Base-by-base conservation (phyloP, 1,139 yeast species). In the Fermentozyma sake region DNA sequence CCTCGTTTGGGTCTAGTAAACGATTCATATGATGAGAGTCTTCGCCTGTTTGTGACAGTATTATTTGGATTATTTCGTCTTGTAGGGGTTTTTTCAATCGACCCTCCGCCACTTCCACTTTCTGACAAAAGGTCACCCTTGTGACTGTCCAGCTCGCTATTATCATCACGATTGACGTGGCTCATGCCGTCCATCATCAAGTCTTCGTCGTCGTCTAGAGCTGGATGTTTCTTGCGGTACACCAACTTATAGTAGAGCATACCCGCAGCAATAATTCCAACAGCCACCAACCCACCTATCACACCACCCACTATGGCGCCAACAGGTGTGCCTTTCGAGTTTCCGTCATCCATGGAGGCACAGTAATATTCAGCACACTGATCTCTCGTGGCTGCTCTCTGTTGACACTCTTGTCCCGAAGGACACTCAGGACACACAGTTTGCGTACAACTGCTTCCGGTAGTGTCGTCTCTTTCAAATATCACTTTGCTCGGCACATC, bases 301-400 rank as follows among this genome's bases (percentile, higher is more conserved):
- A 75, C 76, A 15, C 84, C 84, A 5, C 84, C 87, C 0, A 76
- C 76, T 2, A 79, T 70, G 3, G 76, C 83, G 12, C 85, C 84
- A 8, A 58, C 43, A 3, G 60, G 56, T 6, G 52, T 40, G 9
- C 32, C 24, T 11, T 26, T 12, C 2, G 22, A 6, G n/a, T 18
- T 12, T 6, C 24, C 18, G 4, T 18, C 20, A 12, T 40, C 46
- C 12, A 37, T 30, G 2, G 48, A 45, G 2, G 58, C 54, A 51
- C 89, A 81, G 38, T 64, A 66, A n/a, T 70, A 66, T 11, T 53
- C 48, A 0, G 87, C 72, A 52, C 93, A 82, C 30, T 57, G 33
- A 7, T 49, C 29, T 46, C 89, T 79, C 1, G 85, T 69, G 31
- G 68, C 74, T 1, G 72, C 52, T 1, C 73, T 58, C 45, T 68